phyloP scores from a whole-genome alignment of 2,329 filamentous ascomycete genomes.

The Penicillium paneum region DNA sequence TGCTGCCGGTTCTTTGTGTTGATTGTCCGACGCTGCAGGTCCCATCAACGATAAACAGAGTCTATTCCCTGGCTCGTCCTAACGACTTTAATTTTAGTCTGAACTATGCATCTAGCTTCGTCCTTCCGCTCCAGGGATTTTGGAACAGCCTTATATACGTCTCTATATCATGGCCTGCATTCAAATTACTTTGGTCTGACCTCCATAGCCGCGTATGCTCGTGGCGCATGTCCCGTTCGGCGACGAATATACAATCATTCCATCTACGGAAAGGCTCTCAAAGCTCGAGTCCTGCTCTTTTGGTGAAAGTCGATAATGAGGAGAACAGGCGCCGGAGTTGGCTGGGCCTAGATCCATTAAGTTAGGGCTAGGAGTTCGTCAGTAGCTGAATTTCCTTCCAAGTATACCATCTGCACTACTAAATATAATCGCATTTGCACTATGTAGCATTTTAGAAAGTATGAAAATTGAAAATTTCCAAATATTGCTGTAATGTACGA shows the following conservation, averaged over 20 bases:
- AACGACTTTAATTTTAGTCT: conserved; percentile 56
- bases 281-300: not conserved
- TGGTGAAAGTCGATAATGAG: not conserved
- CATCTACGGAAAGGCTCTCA: not conserved
- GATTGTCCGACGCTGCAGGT: conserved; percentile 37
- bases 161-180: conserved; percentile 65
- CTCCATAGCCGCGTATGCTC: not conserved
- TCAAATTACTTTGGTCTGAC: conserved; percentile 38
- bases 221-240: not conserved
- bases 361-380: not conserved
- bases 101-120: conserved; percentile 67
- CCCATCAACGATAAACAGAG: conserved; percentile 71
- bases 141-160: conserved; percentile 81
- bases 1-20: not conserved
- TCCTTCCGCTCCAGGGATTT: conserved; percentile 77
- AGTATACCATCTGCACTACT: not conserved
- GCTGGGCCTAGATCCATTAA: not conserved
- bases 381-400: not conserved
- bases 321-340: conserved; percentile 1
- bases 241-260: not conserved
- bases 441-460: not conserved
- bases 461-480: not conserved
- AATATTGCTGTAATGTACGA: not conserved
- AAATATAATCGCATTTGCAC: not conserved
- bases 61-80: conserved; percentile 64